These are phyloP conservation scores for Chytriomyces hyalinus DNA, from an alignment of 192 early-diverging fungal species.

Conservation along the genomic window DNA sequence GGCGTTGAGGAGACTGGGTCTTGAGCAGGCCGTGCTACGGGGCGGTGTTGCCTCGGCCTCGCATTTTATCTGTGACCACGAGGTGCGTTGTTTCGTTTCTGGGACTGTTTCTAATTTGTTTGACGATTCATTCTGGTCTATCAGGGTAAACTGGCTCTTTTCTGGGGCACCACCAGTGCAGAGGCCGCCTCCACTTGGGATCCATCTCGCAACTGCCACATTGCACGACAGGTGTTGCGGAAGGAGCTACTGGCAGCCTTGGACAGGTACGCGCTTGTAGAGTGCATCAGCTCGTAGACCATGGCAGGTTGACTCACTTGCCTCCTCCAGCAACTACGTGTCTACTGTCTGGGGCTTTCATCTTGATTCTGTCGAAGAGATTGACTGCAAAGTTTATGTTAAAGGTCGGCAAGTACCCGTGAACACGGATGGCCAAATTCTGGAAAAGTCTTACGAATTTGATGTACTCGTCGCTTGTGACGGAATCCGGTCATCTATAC, in stretches of 20 bases:
- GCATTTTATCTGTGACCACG: constrained; percentile 31
- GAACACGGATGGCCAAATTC: not conserved
- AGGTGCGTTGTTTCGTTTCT: constrained; percentile 7
- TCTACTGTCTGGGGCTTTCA: constrained; percentile 16
- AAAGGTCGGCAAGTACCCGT: not conserved
- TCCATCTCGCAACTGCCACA: constrained; percentile 28
- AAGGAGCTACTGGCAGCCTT: constrained; percentile 24
- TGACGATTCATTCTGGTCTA: not conserved
- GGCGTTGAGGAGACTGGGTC: constrained; percentile 22
- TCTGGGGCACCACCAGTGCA: constrained; percentile 19
- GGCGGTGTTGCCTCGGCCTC: constrained; percentile 16
- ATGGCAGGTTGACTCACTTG: not conserved
- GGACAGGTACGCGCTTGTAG: not conserved
- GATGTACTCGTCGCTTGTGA: constrained; percentile 24
- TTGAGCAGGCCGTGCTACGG: constrained; percentile 1
- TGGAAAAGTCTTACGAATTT: constrained; percentile 1
- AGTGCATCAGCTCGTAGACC: not conserved
- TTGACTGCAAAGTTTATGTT: constrained; percentile 10
- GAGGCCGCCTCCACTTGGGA: constrained; percentile 14
- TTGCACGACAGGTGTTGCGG: constrained; percentile 20
- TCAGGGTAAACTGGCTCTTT: constrained; percentile 15
- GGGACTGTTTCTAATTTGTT: not conserved
- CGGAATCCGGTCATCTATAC: constrained; percentile 26
- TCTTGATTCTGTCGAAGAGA: constrained; percentile 1
- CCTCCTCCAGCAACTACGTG: not conserved